phyloP scores from a whole-genome alignment of 164 flowering plant species.

The Magnolia kwangsiensis region DNA sequence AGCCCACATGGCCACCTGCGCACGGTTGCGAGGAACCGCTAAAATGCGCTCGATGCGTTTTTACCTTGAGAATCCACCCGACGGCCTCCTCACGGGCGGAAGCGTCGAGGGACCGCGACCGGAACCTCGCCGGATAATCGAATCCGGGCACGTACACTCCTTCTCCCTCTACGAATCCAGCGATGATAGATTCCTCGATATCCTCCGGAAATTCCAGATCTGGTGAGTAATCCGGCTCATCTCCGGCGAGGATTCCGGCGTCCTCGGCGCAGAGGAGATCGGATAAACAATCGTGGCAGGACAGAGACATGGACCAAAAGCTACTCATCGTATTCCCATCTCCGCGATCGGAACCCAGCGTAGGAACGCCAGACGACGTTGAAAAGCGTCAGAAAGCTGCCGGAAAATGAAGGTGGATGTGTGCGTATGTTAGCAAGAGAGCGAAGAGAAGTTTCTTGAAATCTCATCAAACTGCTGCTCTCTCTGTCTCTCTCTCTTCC shows the following conservation, averaged over 20 bases:
- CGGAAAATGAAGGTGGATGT: background rate
- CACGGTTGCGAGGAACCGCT: slow-evolving; percentile 1
- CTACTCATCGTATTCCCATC: slow-evolving; percentile 10
- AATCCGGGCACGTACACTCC: slow-evolving; percentile 49
- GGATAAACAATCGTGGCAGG: slow-evolving; percentile 46
- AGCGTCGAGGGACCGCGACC: slow-evolving; percentile 54
- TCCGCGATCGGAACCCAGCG: background rate
- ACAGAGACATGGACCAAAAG: slow-evolving; percentile 33
- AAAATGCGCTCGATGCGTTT: background rate
- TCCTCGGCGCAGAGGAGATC: slow-evolving; percentile 77
- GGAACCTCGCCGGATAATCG: slow-evolving; percentile 47
- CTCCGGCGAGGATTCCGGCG: slow-evolving; percentile 34
- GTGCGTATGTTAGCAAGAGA: background rate
- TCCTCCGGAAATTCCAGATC: slow-evolving; percentile 37
- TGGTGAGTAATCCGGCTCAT: slow-evolving; percentile 40
- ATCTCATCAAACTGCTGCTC: no score
- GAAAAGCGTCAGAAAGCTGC: background rate
- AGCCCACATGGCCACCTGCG: background rate
- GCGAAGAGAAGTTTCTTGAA: no score
- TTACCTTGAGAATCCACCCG: slow-evolving; percentile 94
- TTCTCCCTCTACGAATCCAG: slow-evolving; percentile 62
- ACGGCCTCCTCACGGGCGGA: slow-evolving; percentile 66
- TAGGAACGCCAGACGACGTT: background rate
- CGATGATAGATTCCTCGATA: slow-evolving; percentile 58
- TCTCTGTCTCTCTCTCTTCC: no score